Evolutionary conservation across 306 rosid species (phyloP), one percentile per base, ranked within the genome.

Genomic region (Begonia fuchsioides): DNA sequence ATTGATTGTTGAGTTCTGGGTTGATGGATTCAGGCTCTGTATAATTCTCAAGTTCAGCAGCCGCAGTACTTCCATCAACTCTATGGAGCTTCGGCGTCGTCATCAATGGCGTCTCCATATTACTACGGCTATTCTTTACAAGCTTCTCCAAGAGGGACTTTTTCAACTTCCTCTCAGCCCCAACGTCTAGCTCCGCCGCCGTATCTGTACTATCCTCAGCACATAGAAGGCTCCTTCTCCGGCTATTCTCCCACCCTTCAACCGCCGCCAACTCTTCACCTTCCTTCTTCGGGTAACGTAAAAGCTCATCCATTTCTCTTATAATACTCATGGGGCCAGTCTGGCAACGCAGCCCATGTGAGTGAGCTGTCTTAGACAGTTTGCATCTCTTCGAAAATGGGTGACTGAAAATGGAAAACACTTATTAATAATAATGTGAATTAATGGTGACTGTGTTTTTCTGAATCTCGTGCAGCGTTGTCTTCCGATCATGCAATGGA

Each of bases 121-220:
- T 77, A 69, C 66, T 86, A 81, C 39, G 87, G 98, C 1, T 81
- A 85, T 53, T 75, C 95, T 3, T 15, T 78, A 50, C 96, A 83
- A 65, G 64, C 84, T 32, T 58, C 51, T 8, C 73, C 88, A 39
- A 79, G 94, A 45, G 74, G 58, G 32, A 45, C 94, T 53, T 71
- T 69, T 58, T 62, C 85, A 40, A 48, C 75, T 1, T 74, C 76
- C 6, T 93, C 63, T 14, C 14, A 58, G 9, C 13, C 58, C 16
- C 61, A 66, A 32, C 80, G 66, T 47, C 47, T 76, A 43, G 44
- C 68, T 17, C 70, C 78, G 8, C 67, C 84, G 1, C 69, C 93
- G 12, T 82, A 72, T 52, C 40, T 79, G 11, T 79, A 81, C 81
- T 82, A 86, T 54, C 81, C 88, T 38, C 26, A 75, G 14, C 79